Evolutionary conservation across 2,329 filamentous ascomycete genomes (phyloP).

Genomic region (Coleophoma crateriformis): DNA sequence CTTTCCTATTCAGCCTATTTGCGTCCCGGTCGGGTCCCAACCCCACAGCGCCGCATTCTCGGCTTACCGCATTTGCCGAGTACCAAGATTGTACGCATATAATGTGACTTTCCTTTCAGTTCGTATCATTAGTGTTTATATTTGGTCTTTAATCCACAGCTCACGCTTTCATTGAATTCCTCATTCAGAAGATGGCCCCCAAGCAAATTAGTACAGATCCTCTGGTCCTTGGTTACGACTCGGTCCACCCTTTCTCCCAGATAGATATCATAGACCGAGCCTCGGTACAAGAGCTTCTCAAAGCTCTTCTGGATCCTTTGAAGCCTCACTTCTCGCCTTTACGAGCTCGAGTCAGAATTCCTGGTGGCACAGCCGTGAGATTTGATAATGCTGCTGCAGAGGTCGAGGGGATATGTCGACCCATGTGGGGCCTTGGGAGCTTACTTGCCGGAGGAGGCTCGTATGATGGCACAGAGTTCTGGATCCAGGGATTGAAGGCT

Average conservation of each 20-base stretch:
- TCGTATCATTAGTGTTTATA: too few species aligned
- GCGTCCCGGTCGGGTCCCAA: too few species aligned
- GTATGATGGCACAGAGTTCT: constrained; percentile 59
- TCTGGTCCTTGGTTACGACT: constrained; percentile 41
- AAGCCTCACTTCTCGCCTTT: constrained; percentile 65
- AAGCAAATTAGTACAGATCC: not conserved
- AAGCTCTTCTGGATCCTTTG: constrained; percentile 63
- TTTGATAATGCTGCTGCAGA: constrained; percentile 76
- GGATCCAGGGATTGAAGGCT: constrained; percentile 64
- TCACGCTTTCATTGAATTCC: too few species aligned
- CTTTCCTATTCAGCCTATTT: too few species aligned
- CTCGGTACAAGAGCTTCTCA: constrained; percentile 56
- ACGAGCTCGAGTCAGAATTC: constrained; percentile 59
- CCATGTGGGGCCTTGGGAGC: constrained; percentile 69
- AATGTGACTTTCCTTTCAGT: too few species aligned
- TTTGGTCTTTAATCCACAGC: too few species aligned
- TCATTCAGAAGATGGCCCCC: not conserved
- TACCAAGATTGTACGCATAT: too few species aligned
- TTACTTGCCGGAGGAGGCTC: constrained; percentile 63
- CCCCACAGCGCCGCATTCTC: too few species aligned
- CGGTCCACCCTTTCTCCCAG: constrained; percentile 49
- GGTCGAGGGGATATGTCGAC: constrained; percentile 53
- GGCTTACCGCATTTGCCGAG: too few species aligned
- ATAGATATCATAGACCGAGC: constrained; percentile 43
- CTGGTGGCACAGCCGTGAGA: constrained; percentile 65